Evolutionary conservation across 1,284 basidiomycete species (phyloP), one percentile per base, ranked within the genome.

Genomic region (Boletus semigastroideus): DNA sequence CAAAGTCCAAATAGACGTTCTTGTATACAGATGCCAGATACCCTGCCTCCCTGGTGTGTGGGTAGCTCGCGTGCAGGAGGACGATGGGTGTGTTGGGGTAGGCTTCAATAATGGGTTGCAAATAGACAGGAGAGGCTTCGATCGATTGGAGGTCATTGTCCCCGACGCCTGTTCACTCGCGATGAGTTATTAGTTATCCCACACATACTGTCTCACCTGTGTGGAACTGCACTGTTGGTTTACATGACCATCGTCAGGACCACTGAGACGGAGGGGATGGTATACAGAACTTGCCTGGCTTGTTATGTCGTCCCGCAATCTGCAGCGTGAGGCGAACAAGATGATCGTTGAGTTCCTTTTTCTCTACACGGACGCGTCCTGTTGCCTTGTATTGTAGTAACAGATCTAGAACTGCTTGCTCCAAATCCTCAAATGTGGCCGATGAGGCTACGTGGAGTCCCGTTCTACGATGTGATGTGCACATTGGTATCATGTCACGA

Each of bases 1-100:
- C 88, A 63, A 90, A 86, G 65, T 91, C 89, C 40, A 90, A 71
- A 62, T 79, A 90, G 10, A 89, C 87, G 55, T 90, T 90, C 38
- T 73, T 63, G 60, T 88, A 89, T 12, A 85, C 78, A 0, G 86
- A 72, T 0, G 85, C 74, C 31, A 91, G 75, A 64, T 90, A 90
- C 2, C 83, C 87, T 4, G 86, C 87, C 51, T 91, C 87, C 44
- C 82, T 78, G 4, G 82, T 86, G 65, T 78, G 89, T 0, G 88
- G 88, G 59, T 90, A 91, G 25, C 82, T 78, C 2, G 85, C 77
- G 62, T 90, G 89, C 1, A 91, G 74, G 13, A 91, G 75, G 16
- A 91, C 79, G 54, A 91, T 76, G 7, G 69, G 74, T 2, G 84
- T 79, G 4, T 77, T 48, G 1, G 85, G 82, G 57, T 77, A 83